These are phyloP conservation scores for Ophiostoma australiae DNA, from an alignment of 2,329 filamentous ascomycete genomes.

Conservation along the genomic window DNA sequence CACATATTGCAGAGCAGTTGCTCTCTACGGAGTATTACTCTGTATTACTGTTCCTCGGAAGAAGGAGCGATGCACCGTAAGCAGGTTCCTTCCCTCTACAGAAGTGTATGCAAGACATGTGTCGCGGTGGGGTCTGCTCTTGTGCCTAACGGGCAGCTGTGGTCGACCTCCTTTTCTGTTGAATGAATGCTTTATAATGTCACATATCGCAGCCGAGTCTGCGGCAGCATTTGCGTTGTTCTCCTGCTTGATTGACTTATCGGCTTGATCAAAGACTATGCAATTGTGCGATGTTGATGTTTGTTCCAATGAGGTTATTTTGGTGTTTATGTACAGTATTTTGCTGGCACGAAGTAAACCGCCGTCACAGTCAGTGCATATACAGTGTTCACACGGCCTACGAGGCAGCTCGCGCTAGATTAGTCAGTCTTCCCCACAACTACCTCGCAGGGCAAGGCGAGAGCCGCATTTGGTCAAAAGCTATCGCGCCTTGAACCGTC, in stretches of 20 bases:
- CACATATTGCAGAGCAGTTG: too few relatives aligned
- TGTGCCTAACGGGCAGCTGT: background rate
- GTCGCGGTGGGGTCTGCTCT: background rate
- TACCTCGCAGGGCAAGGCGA: background rate
- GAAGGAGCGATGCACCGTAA: background rate
- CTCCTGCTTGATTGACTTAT: too few relatives aligned
- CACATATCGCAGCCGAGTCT: background rate
- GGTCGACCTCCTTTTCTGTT: background rate
- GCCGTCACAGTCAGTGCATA: too few relatives aligned
- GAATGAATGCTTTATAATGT: background rate
- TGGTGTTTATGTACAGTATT: too few relatives aligned
- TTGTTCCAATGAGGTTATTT: too few relatives aligned
- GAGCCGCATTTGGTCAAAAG: slow-evolving; percentile 13
- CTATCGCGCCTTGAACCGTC: too few relatives aligned
- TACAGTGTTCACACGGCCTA: background rate
- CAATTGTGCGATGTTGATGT: too few relatives aligned
- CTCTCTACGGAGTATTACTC: too few relatives aligned
- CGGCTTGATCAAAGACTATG: too few relatives aligned
- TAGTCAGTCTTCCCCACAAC: background rate
- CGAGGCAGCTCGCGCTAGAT: background rate
- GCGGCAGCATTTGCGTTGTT: background rate
- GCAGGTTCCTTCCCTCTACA: background rate
- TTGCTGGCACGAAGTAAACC: too few relatives aligned
- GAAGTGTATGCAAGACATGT: background rate
- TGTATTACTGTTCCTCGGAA: too few relatives aligned